Evolutionary conservation across 176 grass and related monocot species (phyloP), one percentile per base, ranked within the genome.

Genomic region (Juncus inflexus): DNA sequence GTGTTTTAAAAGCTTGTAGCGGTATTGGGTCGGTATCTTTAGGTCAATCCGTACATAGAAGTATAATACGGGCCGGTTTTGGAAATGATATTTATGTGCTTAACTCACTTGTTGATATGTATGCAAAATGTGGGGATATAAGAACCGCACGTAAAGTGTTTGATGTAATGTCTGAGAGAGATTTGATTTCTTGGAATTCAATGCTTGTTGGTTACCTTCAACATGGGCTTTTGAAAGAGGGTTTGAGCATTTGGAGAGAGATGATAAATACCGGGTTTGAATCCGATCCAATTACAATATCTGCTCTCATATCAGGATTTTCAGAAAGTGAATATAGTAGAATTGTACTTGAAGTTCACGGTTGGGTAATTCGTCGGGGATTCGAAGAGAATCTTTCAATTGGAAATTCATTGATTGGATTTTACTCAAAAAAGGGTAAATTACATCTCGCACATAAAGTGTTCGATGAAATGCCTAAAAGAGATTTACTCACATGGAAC

Each of bases 91-190:
- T 70, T 9, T 73, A 72, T 13, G 69, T 78, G 40, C 82, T 71
- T 4, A 77, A 84, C 12, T 80, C 81, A 3, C 84, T 92, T 4
- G 40, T 84, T 10, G 81, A 84, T 1, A 77, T 87, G 81, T 92
- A 87, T 47, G 49, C 72, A 3, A 69, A 55, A 42, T 92, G 84
- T 61, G 89, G 89, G 40, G 72, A 92, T 67, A 55, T 84, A 11
- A 42, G 36, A 38, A 64, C 35, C 52, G 89, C 84, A 5, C 58
- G 75, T 3, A 56, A 19, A 40, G 63, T 79, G 56, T 87, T 87
- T 39, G 81, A 82, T 3, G 66, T 35, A 74, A 87, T 84, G 45
- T 58, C 57, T 6, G 63, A 59, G 4, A 50, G 60, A 52, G 81
- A 87, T 35, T 6, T 14, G 8, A 64, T 79, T 63, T 81, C 84